Percentiles rank a stretch among this genome's conserved stretches.
Evolutionary conservation across 2,329 filamentous ascomycete species (phyloP).

Genomic region (Elsinoe ampelina): DNA sequence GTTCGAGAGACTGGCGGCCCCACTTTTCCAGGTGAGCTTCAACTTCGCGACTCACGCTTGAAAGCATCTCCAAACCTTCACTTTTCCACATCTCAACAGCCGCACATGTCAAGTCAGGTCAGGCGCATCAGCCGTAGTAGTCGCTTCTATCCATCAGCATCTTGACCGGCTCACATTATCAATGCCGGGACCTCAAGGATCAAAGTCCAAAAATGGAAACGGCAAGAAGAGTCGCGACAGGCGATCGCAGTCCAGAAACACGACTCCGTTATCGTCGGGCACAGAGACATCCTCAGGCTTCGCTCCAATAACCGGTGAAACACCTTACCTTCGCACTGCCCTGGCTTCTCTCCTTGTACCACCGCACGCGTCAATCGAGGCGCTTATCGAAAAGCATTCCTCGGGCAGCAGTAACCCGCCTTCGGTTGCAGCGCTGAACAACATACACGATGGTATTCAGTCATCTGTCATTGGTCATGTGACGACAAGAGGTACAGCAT

Average conservation of each 20-base stretch:
- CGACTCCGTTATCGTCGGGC: slow-evolving; percentile 53
- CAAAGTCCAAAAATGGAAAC: slow-evolving; percentile 25
- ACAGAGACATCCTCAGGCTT: slow-evolving; percentile 48
- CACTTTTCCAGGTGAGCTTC: not conserved
- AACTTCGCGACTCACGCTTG: not conserved
- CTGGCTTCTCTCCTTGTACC: slow-evolving; percentile 44
- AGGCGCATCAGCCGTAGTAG: too few relatives aligned
- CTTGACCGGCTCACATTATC: not conserved
- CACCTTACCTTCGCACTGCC: slow-evolving; percentile 57
- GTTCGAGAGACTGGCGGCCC: not conserved
- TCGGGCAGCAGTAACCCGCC: slow-evolving; percentile 43
- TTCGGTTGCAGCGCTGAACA: slow-evolving; percentile 54
- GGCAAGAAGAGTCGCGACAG: slow-evolving; percentile 39
- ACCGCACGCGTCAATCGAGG: slow-evolving; percentile 54
- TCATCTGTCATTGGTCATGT: slow-evolving; percentile 38
- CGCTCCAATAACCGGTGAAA: slow-evolving; percentile 40
- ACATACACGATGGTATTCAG: slow-evolving; percentile 57
- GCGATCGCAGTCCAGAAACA: slow-evolving; percentile 66
- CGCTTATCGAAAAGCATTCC: slow-evolving; percentile 56
- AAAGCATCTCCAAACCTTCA: too few relatives aligned
- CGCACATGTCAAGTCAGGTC: too few relatives aligned
- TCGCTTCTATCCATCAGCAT: too few relatives aligned
- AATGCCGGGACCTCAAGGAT: slow-evolving; percentile 16
- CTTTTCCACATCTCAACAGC: too few relatives aligned
- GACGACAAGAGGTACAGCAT: slow-evolving; percentile 50